Evolutionary conservation across 768 basidiomycete genomes (phyloP), one percentile per base, ranked within the genome.

Genomic region (Serendipita indica): DNA sequence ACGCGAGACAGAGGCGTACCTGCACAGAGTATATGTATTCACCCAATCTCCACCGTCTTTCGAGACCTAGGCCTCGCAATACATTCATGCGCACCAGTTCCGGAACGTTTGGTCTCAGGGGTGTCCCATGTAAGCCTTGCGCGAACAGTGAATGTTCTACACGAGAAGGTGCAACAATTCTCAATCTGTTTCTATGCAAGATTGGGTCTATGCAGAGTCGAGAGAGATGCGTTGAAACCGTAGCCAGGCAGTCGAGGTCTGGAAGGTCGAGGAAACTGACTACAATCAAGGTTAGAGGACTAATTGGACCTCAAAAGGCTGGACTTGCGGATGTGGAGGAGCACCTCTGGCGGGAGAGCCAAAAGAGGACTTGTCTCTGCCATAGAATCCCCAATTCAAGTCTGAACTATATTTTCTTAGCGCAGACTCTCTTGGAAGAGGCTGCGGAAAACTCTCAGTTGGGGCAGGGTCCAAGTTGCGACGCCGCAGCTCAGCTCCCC

Each of bases 61-160:
- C 45, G 22, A 46, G 12, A 12, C 45, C 45, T 46, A 46, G 13
- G 13, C 49, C 49, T 30, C 49, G 20, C 49, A 54, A 3, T 20
- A 54, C 49, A 27, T 54, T 54, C 49, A 54, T 54, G 20, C 49
- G 49, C 20, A 54, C 49, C 4, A 54, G 22, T 7, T 54, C 49
- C 30, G 49, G 22, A 22, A 54, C 30, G 20, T 18, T 22, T 28
- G 49, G 49, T 28, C 49, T 20, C 30, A 54, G 49, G 20, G 30
- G 30, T 30, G 41, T n/a, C 41, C 49, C 49, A 27, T 54, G 49
- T 22, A 18, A 10, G 30, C 49, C 49, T 54, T 27, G 49, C 7
- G 49, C 49, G 22, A 54, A 54, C 49, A 54, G 30, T 16, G 49
- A 54, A 30, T 54, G 49, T 28, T 32, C 49, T 4, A 54, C 30